Evolutionary conservation across 164 flowering plant species (phyloP), one percentile per base, ranked within the genome.

Genomic region (Chloranthus sessilifolius): DNA sequence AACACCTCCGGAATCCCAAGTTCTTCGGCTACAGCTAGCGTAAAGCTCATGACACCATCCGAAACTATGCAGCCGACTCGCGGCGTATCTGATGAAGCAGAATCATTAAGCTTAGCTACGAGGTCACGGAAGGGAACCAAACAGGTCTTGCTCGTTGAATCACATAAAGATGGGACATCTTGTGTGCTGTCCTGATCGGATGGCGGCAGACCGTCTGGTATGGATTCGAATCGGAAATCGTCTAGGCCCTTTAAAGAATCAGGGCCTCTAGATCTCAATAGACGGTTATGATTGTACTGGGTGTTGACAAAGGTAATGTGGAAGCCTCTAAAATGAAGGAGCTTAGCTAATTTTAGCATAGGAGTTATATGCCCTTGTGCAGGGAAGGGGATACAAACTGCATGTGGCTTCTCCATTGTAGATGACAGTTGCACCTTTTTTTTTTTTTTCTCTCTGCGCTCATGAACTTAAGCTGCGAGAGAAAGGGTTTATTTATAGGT

Each of bases 191-290:
- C 70, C 3, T 20, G 53, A 16, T 66, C 59, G 7, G 74, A 37
- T 1, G 67, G 64, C 0, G 80, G 77, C 20, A 71, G 69, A 5
- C 79, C 79, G 30, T 74, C 76, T 1, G 58, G 58, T 12, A 54
- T 54, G 49, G 69, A 23, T 25, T 41, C 63, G 56, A 67, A 74
- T 1, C 54, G 53, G 59, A 74, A 74, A 43, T 45, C 58, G 3
- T 54, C 39, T 11, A 35, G 25, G 10, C 49, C 39, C 3, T 43
- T 20, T 4, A 54, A 21, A 7, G 58, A 43, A 9, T 28, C 20
- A 2, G 49, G 41, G 6, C 58, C 58, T 27, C 44, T 45, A n/a
- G 52, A 55, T 19, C 43, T 33, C 34, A 55, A 7, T 8, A 55
- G 52, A 4, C 59, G 43, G 6, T 36, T 34, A 25, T 55, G 59